Percentiles rank a stretch among this genome's conserved stretches.
These are phyloP conservation scores for Acanthamoeba polyphaga DNA, from an alignment of 208 protist species.

Conservation along the genomic window DNA sequence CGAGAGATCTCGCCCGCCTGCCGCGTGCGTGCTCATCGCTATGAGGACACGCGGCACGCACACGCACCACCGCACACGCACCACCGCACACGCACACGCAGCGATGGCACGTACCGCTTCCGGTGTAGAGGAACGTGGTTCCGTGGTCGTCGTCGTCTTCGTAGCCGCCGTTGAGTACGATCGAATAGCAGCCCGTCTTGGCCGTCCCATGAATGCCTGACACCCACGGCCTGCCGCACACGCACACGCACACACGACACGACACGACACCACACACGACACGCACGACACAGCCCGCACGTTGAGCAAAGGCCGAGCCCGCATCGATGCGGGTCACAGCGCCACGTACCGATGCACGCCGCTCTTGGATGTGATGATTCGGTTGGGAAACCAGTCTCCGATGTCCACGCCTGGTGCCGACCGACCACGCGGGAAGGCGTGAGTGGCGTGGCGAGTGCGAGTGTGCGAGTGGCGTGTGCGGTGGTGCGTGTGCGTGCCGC, in stretches of 20 bases:
- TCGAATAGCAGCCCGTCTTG: neutral
- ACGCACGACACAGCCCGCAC: neutral
- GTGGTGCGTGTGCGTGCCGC: too few species aligned
- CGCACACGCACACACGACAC: too few species aligned
- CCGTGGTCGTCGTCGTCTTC: neutral
- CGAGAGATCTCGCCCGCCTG: neutral
- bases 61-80: too few species aligned
- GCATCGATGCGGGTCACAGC: neutral
- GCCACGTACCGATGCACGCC: neutral
- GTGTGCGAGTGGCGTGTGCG: too few species aligned
- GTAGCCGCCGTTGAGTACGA: constrained; percentile 32
- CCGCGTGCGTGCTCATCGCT: too few species aligned
- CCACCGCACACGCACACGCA: neutral
- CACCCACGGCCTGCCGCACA: neutral
- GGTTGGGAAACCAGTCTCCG: constrained; percentile 16
- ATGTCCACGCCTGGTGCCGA: neutral
- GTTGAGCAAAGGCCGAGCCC: neutral
- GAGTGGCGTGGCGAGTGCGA: too few species aligned
- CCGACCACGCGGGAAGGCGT: too few species aligned
- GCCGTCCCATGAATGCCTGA: neutral
- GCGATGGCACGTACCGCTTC: neutral
- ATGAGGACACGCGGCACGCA: too few species aligned
- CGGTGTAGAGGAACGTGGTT: neutral
- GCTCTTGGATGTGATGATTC: constrained; percentile 10
- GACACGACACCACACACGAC: too few species aligned